A percentile compares a stretch with the other conserved stretches of the same genome.
Evolutionary conservation across 176 grass and related monocot species (phyloP).

Genomic region (Oryza longistaminata): DNA sequence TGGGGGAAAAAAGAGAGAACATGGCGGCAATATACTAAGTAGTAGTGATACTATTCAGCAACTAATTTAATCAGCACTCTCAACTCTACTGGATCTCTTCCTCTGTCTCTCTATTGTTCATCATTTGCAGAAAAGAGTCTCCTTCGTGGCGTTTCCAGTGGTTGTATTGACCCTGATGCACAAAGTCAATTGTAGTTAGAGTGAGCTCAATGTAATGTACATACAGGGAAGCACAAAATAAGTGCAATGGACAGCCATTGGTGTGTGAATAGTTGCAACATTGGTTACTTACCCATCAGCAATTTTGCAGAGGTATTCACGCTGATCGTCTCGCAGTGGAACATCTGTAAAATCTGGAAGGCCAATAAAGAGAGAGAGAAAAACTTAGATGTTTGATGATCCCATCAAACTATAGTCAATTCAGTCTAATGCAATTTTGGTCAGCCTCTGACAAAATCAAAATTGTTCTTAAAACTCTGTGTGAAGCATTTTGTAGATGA

Average conservation of each 20-base stretch:
- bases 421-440: background rate
- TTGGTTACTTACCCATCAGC: constrained; percentile 51
- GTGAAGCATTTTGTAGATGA: background rate
- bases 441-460: too few species aligned
- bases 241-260: background rate
- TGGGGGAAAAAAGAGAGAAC: background rate
- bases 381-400: background rate
- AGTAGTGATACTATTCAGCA: background rate
- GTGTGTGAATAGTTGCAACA: background rate
- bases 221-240: background rate
- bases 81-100: background rate
- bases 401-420: background rate
- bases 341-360: constrained; percentile 79
- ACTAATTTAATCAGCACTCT: background rate
- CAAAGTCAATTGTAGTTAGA: background rate
- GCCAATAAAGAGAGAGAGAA: too few species aligned
- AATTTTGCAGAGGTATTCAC: constrained; percentile 77
- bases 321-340: constrained; percentile 75
- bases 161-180: constrained; percentile 66
- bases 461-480: background rate
- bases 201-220: background rate
- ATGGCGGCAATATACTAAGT: background rate
- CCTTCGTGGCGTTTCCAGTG: constrained; percentile 77
- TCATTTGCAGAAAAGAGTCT: constrained; percentile 75
- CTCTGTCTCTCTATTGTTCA: background rate